Base-by-base conservation (phyloP, 23 red algal genomes). In the Gracilaria domingensis region DNA sequence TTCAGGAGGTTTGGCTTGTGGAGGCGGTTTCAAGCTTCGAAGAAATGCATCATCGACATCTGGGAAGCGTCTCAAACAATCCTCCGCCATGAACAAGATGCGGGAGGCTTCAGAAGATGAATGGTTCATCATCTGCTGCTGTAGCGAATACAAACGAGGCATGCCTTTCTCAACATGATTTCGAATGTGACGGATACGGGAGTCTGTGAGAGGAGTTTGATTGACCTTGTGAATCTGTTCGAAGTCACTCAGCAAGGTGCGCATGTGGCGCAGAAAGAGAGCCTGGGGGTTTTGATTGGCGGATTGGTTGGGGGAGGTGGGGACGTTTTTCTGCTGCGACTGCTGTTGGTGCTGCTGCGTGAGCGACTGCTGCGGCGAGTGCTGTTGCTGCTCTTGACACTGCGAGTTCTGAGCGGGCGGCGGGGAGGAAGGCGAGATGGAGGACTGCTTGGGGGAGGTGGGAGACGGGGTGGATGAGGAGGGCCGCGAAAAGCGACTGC, bases 161-260 rank as follows among this genome's bases (percentile, higher is more conserved):
- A 77, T 77, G 9, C 23, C 21, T 77, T 49, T 49, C 72, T 77
- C 40, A 0, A 77, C 42, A 18, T 77, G 72, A 13, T 48, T 8
- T 5, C 72, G 72, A 49, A 77, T 77, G 23, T 51, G 72, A 77
- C 5, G 38, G 34, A 77, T 45, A 3, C 42, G 72, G 30, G 38
- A 30, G 42, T 77, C 72, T 9, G 72, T 40, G 11, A 77, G 45
- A 8, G 72, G 72, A 20, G 45, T 26, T 30, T 77, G 72, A 26
- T 77, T 77, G 40, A 77, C 38, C 24, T 77, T 77, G 39, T 77
- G 72, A 77, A 77, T 45, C 34, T 77, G 72, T 28, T 77, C 72
- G 28, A 77, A 77, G 16, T 45, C 38, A 6, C n/a, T 12, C 11
- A 77, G 20, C 23, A 77, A 45, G 42, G 38, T 39, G 4, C 34